phyloP scores from a whole-genome alignment of 2,329 filamentous ascomycete species.

The Pyricularia sp. region DNA sequence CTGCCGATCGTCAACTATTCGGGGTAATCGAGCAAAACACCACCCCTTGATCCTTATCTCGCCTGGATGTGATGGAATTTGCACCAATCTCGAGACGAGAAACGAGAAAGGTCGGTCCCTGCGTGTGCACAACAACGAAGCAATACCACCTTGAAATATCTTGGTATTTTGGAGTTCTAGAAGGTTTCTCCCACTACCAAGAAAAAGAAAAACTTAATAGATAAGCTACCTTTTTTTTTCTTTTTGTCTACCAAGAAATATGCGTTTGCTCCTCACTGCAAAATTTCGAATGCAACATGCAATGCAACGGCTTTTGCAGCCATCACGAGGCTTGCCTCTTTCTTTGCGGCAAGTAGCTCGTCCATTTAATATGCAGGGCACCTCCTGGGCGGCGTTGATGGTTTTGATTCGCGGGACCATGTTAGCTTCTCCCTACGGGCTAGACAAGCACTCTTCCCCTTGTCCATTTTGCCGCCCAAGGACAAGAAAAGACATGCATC shows the following conservation, averaged over 20 bases:
- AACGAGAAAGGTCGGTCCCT: background rate
- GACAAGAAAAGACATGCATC: background rate
- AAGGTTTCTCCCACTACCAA: background rate
- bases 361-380: background rate
- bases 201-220: background rate
- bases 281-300: too few relatives aligned
- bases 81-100: background rate
- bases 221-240: background rate
- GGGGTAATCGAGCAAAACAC: too few relatives aligned
- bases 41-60: background rate
- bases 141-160: background rate
- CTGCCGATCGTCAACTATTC: background rate
- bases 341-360: background rate
- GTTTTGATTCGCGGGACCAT: background rate
- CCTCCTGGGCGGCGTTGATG: background rate
- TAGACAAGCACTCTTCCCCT: too few relatives aligned
- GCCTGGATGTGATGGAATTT: background rate
- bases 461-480: too few relatives aligned
- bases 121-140: background rate
- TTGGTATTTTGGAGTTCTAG: background rate
- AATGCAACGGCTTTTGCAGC: too few relatives aligned
- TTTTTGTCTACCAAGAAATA: too few relatives aligned
- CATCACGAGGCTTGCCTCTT: too few relatives aligned
- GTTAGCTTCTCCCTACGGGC: background rate
- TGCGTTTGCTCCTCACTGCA: too few relatives aligned